These are phyloP conservation scores for Ophiognomonia clavigignenti-juglandacearum DNA, from an alignment of 2,329 filamentous ascomycete genomes.

Conservation along the genomic window DNA sequence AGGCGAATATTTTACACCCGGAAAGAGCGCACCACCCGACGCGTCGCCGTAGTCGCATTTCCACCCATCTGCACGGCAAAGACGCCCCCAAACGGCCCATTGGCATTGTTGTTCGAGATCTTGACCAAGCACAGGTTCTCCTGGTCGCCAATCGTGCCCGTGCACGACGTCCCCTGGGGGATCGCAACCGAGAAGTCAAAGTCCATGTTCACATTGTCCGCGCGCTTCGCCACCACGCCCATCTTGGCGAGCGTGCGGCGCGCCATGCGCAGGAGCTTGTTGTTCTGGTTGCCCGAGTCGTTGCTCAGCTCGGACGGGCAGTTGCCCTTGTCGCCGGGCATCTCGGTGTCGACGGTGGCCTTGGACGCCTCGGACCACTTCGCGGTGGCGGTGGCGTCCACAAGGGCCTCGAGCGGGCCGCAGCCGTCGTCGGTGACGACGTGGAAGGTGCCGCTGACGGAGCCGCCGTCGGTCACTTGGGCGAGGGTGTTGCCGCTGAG, in stretches of 20 bases:
- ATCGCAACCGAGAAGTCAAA: conserved; percentile 9
- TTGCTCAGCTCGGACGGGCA: conserved; percentile 13
- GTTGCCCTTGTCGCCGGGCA: conserved; percentile 17
- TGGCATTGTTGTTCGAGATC: conserved; percentile 20
- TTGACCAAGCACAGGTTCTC: conserved; percentile 19
- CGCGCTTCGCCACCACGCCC: conserved; percentile 16
- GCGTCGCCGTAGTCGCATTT: conserved; percentile 3
- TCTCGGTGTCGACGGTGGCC: conserved; percentile 15
- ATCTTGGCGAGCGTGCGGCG: conserved; percentile 13
- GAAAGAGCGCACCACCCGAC: background rate
- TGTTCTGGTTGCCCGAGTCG: conserved; percentile 7
- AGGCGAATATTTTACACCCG: background rate
- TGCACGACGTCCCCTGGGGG: conserved; percentile 18
- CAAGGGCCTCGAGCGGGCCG: conserved; percentile 33
- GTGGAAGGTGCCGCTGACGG: conserved; percentile 31
- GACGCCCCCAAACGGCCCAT: conserved; percentile 19
- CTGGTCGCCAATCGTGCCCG: conserved; percentile 13
- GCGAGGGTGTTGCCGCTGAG: conserved; percentile 26
- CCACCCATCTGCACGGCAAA: conserved; percentile 18
- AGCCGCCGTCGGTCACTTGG: conserved; percentile 28
- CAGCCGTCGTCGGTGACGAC: conserved; percentile 38
- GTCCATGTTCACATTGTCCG: conserved; percentile 18
- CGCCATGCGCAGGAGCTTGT: background rate
- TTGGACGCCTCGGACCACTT: conserved; percentile 15
- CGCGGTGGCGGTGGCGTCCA: conserved; percentile 30